Evolutionary conservation across 2,329 filamentous ascomycete genomes (phyloP), one percentile per base, ranked within the genome.

Genomic region (Samsoniella hepiali): DNA sequence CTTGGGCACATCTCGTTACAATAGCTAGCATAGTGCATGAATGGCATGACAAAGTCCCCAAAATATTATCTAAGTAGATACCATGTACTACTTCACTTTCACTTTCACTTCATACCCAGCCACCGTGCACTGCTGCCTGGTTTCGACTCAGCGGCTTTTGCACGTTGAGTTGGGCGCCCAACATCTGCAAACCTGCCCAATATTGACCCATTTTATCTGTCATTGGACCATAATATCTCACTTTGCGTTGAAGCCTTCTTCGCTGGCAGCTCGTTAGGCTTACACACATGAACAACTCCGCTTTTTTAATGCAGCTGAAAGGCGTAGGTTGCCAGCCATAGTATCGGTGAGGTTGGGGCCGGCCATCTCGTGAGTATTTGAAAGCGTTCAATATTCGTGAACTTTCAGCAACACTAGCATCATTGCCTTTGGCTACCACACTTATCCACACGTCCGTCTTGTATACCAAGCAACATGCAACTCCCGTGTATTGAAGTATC

Each of bases 401-500:
- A 13, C 27, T 36, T 32, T 31, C 17, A 32, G 5, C n/a, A 36
- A 36, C 31, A 45, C 3, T 10, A 45, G 17, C 38, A 45, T 61
- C 38, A 61, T 38, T 40, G n/a, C 22, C 34, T 29, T 50, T 45
- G 27, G 40, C 11, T 27, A 29, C 31, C 58, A 27, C 50, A 58
- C 63, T 61, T 61, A 34, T 49, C 15, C 8, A 15, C 22, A n/a
- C 29, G 4, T 42, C 17, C 13, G 29, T 10, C 15, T 15, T 29
- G 34, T 17, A 57, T 55, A 64, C 64, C 61, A 63, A 67, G 66
- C 64, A 65, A 73, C 60, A 72, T 73, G 68, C 78, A 78, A 73
- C 71, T 82, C 66, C 83, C 84, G 56, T 80, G 80, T 67, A 72
- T 87, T 68, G 80, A 85, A 72, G 92, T 96, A 72, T 88, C 87